Evolutionary conservation across 345 rosid species (phyloP).

Genomic region (Gossypium longicalyx): DNA sequence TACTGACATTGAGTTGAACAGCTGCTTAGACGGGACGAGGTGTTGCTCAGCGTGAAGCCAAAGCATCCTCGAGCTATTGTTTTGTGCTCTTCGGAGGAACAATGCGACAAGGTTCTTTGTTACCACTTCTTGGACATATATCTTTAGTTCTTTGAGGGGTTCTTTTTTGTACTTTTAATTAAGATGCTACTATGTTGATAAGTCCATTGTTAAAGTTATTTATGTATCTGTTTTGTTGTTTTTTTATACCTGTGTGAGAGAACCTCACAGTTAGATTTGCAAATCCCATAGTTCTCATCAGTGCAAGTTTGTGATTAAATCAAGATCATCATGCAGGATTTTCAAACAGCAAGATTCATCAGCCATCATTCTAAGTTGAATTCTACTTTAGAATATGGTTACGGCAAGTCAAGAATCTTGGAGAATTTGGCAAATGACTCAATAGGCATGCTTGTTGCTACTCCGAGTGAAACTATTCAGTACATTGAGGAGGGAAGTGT

Average conservation of each 20-base stretch:
- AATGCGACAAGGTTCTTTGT: slow-evolving; percentile 46
- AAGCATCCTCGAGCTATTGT: slow-evolving; percentile 64
- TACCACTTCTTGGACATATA: too few relatives aligned
- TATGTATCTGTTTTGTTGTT: not conserved
- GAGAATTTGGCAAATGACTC: slow-evolving; percentile 44
- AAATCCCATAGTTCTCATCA: not conserved
- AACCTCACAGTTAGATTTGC: not conserved
- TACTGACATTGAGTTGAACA: slow-evolving; percentile 17
- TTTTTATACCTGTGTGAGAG: not conserved
- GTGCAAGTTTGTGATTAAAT: slow-evolving; percentile 3
- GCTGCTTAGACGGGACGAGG: slow-evolving; percentile 56
- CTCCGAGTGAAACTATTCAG: slow-evolving; percentile 25
- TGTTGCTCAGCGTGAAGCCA: slow-evolving; percentile 44
- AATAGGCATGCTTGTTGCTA: slow-evolving; percentile 48
- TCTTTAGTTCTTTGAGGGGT: not conserved
- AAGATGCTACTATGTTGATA: not conserved
- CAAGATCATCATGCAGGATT: slow-evolving; percentile 34
- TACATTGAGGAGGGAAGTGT: slow-evolving; percentile 27
- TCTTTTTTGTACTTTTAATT: not conserved
- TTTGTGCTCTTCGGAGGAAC: slow-evolving; percentile 57
- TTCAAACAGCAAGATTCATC: slow-evolving; percentile 49
- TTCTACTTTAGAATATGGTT: slow-evolving; percentile 43
- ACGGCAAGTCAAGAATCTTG: slow-evolving; percentile 39
- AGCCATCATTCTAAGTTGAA: slow-evolving; percentile 50
- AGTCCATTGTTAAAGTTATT: not conserved